Base-by-base conservation (phyloP, 139 green algal species). In the Closterium sp. region DNA sequence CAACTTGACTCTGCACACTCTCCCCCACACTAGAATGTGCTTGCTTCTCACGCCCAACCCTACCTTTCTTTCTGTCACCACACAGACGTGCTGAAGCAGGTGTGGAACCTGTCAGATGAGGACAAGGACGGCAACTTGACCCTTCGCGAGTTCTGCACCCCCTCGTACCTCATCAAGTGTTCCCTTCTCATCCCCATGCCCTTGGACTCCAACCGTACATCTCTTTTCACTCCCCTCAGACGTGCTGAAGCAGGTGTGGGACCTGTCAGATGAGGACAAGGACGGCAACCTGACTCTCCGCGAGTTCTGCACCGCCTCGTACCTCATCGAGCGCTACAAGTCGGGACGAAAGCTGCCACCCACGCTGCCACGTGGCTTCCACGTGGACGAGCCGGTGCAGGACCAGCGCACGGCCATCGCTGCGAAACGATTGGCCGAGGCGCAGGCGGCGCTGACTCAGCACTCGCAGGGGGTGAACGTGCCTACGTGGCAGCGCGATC, bases 91-190 rank as follows among this genome's bases (percentile, higher is more conserved):
- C 84, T 92, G 3, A 92, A 89, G 90, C 90, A 92, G 90, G 73
- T 92, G 70, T 92, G 90, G 90, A 73, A 92, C 27, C 90, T 92
- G 19, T 45, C 90, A 90, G 90, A 92, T 34, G 27, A 92, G 79
- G 86, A 92, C 38, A 28, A 90, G 24, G 90, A 92, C 86, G 38
- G 90, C 90, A 92, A 91, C 85, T 32, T 92, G 22, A 91, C 90
- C 9, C 28, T 90, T 4, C 85, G 3, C 9, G 85, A 87, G 24
- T 32, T 87, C 19, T 31, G n/a, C 84, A 29, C 84, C 84, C 0
- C 84, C 17, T 5, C 38, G 5, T 45, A n/a, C 38, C 38, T 45
- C 38, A 45, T 45, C 38, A 6, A 45, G 38, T 45, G 9, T 87
- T 31, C 84, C n/a, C 22, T 87, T 9, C 84, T 9, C 9, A 6